Conservation (phyloP, 2,329 filamentous ascomycete genomes). For the Colletotrichum ledebouriae region DNA sequence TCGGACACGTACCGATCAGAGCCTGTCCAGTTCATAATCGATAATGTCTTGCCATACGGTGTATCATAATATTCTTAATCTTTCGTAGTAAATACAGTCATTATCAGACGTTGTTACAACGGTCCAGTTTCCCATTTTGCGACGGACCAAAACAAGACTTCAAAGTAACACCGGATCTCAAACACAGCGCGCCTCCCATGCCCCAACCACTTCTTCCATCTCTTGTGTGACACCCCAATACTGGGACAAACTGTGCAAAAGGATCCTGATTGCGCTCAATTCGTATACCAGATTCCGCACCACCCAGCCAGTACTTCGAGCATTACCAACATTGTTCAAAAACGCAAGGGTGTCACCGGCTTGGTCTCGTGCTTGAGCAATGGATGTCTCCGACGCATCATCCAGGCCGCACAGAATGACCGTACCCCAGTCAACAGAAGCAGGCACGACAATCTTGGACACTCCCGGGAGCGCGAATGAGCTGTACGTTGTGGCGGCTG, state of each 20-base stretch:
- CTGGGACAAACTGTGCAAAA: constrained; percentile 15
- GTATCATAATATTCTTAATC: neutral
- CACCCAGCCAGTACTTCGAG: neutral
- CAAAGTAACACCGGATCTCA: neutral
- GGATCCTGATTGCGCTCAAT: constrained; percentile 12
- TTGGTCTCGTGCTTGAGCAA: neutral
- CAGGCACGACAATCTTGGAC: constrained; percentile 15
- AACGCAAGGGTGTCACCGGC: constrained; percentile 9
- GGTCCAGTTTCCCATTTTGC: too few species aligned
- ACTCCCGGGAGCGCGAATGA: constrained; percentile 13
- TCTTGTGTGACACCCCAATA: constrained; percentile 27
- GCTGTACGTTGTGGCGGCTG: constrained; percentile 17
- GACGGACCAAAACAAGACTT: too few species aligned
- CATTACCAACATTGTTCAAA: neutral
- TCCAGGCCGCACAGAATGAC: constrained; percentile 9
- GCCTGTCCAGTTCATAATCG: constrained; percentile 52
- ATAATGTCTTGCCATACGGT: constrained; percentile 6
- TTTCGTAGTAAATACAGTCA: too few species aligned
- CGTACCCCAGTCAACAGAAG: constrained; percentile 11
- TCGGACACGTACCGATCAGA: constrained; percentile 59
- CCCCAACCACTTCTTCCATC: constrained; percentile 25
- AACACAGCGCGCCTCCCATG: constrained; percentile 14
- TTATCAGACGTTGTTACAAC: too few species aligned
- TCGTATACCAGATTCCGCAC: constrained; percentile 16
- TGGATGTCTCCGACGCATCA: neutral